phyloP scores from a whole-genome alignment of 129 eudicot genomes.

The Arctium minus region DNA sequence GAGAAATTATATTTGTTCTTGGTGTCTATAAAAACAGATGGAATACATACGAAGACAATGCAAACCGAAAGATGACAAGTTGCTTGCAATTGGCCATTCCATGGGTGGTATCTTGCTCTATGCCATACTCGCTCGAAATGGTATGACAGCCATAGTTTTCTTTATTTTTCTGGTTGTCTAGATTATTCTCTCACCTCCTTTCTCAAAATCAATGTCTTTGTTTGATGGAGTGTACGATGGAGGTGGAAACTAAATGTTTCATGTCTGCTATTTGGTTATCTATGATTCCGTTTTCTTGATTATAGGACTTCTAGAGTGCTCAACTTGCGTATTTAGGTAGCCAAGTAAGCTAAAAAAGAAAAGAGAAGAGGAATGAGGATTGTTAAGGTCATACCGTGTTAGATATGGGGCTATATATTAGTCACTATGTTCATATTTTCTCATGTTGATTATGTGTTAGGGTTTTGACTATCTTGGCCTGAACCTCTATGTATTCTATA shows the following conservation, averaged over 20 bases:
- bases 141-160: conserved; percentile 26
- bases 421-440: too few species aligned
- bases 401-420: too few species aligned
- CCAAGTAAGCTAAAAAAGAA: background rate
- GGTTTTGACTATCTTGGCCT: background rate
- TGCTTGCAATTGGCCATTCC: conserved; percentile 85
- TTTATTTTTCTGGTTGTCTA: background rate
- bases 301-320: background rate
- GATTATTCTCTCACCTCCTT: background rate
- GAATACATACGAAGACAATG: conserved; percentile 54
- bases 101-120: conserved; percentile 86
- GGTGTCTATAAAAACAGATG: conserved; percentile 45
- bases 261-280: background rate
- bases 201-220: background rate
- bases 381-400: background rate
- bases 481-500: background rate
- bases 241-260: background rate
- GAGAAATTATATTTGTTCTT: background rate
- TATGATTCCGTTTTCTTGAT: background rate
- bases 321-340: background rate
- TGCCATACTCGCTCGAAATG: conserved; percentile 58
- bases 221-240: conserved; percentile 4
- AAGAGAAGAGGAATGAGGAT: background rate
- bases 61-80: conserved; percentile 65
- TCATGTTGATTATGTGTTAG: background rate